phyloP scores from a whole-genome alignment of 1,139 yeast genomes.

The Geotrichum reessii region DNA sequence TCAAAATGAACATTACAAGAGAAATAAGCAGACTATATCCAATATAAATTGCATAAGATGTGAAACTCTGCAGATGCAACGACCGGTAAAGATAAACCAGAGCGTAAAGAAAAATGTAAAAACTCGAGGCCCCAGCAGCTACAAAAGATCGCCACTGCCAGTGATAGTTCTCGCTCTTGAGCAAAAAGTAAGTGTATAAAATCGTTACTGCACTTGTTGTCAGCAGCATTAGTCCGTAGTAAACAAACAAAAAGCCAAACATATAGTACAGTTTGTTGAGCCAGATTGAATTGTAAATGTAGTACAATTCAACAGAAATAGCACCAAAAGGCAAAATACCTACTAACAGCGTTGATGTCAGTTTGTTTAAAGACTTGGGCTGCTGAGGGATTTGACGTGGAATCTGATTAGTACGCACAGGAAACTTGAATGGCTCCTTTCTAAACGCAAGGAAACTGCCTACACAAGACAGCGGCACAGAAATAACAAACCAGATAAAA shows the following conservation, averaged over 20 bases:
- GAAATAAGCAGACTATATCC: slow-evolving; percentile 79
- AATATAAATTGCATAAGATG: slow-evolving; percentile 70
- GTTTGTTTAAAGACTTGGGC: slow-evolving; percentile 71
- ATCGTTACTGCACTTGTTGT: slow-evolving; percentile 80
- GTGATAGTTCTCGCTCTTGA: slow-evolving; percentile 85
- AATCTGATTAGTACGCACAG: slow-evolving; percentile 83
- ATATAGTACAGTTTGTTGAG: slow-evolving; percentile 88
- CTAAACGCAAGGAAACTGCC: slow-evolving; percentile 81
- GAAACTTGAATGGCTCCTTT: slow-evolving; percentile 53
- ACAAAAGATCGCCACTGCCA: slow-evolving; percentile 97
- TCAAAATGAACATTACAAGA: slow-evolving; percentile 64
- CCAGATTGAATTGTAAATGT: slow-evolving; percentile 84
- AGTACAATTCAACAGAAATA: slow-evolving; percentile 89
- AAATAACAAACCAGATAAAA: slow-evolving; percentile 75
- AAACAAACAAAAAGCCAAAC: slow-evolving; percentile 94
- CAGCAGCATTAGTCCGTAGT: slow-evolving; percentile 73
- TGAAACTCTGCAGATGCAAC: slow-evolving; percentile 68
- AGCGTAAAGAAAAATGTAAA: slow-evolving; percentile 81
- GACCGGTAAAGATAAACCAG: slow-evolving; percentile 44
- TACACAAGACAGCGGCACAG: slow-evolving; percentile 74
- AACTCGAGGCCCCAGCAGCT: slow-evolving; percentile 83
- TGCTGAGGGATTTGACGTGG: slow-evolving; percentile 93
- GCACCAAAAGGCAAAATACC: slow-evolving; percentile 95
- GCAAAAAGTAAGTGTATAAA: slow-evolving; percentile 72
- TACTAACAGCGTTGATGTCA: slow-evolving; percentile 65